phyloP scores from a whole-genome alignment of 306 rosid species.

The Pterocarpus macrocarpus region DNA sequence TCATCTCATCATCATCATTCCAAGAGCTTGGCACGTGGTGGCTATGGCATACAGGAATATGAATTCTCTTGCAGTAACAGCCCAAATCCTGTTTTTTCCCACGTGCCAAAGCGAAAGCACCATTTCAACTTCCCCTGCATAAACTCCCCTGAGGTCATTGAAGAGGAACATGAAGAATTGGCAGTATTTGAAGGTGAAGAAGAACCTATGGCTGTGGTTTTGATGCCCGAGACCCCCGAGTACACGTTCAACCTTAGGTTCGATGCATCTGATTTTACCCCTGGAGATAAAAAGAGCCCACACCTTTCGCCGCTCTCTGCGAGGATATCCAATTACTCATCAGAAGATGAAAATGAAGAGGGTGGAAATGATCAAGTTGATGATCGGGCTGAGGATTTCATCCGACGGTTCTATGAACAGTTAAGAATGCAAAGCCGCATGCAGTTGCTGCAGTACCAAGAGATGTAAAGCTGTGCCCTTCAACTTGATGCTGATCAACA shows the following conservation, averaged over 20 bases:
- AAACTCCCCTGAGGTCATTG: constrained; percentile 44
- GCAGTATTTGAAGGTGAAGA: neutral
- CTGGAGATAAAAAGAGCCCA: constrained; percentile 52
- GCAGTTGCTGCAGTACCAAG: constrained; percentile 55
- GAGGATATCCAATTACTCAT: constrained; percentile 56
- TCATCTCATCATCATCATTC: constrained; percentile 41
- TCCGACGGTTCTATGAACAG: constrained; percentile 64
- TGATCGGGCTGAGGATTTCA: constrained; percentile 65
- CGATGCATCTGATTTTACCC: constrained; percentile 44
- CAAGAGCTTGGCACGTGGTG: constrained; percentile 43
- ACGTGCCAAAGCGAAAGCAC: constrained; percentile 55
- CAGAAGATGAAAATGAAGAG: constrained; percentile 53
- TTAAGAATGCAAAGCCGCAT: constrained; percentile 54
- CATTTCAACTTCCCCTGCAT: constrained; percentile 67
- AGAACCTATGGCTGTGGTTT: constrained; percentile 40
- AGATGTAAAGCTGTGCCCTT: constrained; percentile 13
- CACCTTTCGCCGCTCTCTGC: constrained; percentile 55
- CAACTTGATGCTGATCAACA: constrained; percentile 2
- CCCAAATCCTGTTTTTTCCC: constrained; percentile 59
- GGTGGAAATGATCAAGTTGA: constrained; percentile 55
- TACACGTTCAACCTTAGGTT: constrained; percentile 45
- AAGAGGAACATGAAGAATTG: constrained; percentile 24
- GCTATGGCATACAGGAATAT: constrained; percentile 50
- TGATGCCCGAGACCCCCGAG: constrained; percentile 52
- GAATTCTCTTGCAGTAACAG: constrained; percentile 65